Evolutionary conservation across 768 basidiomycete genomes (phyloP).

Genomic region (Cantharellus cinnabarinus): DNA sequence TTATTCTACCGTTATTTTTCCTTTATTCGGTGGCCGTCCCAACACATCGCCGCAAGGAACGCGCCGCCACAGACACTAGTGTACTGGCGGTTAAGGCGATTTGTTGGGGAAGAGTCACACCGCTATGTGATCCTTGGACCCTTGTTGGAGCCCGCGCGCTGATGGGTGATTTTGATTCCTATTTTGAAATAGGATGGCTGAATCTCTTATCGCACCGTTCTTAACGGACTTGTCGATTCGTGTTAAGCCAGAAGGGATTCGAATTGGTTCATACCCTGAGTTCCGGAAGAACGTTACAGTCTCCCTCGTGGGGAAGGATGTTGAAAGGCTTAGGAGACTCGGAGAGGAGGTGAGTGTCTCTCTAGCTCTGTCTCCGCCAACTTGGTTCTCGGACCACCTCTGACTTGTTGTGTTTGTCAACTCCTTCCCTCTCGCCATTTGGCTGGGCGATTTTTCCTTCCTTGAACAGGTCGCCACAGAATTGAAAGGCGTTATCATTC

Average conservation of each 20-base stretch:
- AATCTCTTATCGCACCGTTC: slow-evolving; percentile 77
- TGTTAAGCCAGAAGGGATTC: slow-evolving; percentile 52
- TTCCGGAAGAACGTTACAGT: slow-evolving; percentile 45
- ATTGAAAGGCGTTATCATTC: neutral
- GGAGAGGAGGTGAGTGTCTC: slow-evolving; percentile 16
- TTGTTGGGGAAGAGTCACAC: no score
- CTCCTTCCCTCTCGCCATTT: neutral
- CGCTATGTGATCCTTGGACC: no score
- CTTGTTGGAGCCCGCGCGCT: no score
- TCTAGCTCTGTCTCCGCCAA: neutral
- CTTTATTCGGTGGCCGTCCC: slow-evolving; percentile 1
- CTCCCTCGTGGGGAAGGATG: slow-evolving; percentile 33
- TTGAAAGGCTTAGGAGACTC: slow-evolving; percentile 17
- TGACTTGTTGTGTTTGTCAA: neutral
- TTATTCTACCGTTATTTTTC: neutral
- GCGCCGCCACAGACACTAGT: no score
- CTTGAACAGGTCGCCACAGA: neutral
- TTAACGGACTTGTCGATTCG: slow-evolving; percentile 58
- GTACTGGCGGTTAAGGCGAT: no score
- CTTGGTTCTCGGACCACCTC: neutral
- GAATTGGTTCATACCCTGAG: slow-evolving; percentile 62
- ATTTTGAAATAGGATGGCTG: slow-evolving; percentile 32
- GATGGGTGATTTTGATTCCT: neutral
- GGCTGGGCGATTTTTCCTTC: neutral
- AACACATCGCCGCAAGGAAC: neutral